phyloP scores from a whole-genome alignment of 768 basidiomycete genomes.

The Nidula microcarpa region DNA sequence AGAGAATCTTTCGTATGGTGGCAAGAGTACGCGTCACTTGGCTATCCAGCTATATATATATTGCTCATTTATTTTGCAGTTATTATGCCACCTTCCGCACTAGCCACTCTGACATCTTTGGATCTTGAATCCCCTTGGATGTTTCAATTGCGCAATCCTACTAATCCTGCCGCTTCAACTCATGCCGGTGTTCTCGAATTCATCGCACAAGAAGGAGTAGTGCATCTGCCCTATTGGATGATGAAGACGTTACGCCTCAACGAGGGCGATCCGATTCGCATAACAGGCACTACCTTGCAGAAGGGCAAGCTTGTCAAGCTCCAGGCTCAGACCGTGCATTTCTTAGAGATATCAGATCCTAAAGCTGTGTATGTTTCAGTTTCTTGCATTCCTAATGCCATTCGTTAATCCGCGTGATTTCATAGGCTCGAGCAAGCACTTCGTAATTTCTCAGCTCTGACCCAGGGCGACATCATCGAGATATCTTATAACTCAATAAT shows the following conservation, averaged over 20 bases:
- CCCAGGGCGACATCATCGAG: constrained; percentile 96
- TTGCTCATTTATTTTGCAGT: constrained; percentile 44
- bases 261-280: constrained; percentile 93
- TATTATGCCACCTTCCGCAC: constrained; percentile 94
- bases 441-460: constrained; percentile 87
- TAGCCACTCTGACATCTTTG: constrained; percentile 82
- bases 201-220: constrained; percentile 94
- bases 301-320: constrained; percentile 97
- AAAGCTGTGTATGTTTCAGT: constrained; percentile 83
- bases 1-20: constrained; percentile 93
- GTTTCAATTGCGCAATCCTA: constrained; percentile 93
- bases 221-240: constrained; percentile 98
- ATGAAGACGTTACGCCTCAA: constrained; percentile 93
- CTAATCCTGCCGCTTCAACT: constrained; percentile 78
- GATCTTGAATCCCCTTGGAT: constrained; percentile 94
- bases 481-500: constrained; percentile 96
- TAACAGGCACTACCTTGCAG: constrained; percentile 81
- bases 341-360: constrained; percentile 95
- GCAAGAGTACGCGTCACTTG: constrained; percentile 69
- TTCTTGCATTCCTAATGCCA: neutral
- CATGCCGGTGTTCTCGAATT: constrained; percentile 99
- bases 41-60: constrained; percentile 1
- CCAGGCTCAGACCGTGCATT: constrained; percentile 93
- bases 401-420: neutral
- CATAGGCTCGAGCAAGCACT: constrained; percentile 89